Evolutionary conservation across 2,329 filamentous ascomycete species (phyloP), one percentile per base, ranked within the genome.

Genomic region (Peltaster fructicola): DNA sequence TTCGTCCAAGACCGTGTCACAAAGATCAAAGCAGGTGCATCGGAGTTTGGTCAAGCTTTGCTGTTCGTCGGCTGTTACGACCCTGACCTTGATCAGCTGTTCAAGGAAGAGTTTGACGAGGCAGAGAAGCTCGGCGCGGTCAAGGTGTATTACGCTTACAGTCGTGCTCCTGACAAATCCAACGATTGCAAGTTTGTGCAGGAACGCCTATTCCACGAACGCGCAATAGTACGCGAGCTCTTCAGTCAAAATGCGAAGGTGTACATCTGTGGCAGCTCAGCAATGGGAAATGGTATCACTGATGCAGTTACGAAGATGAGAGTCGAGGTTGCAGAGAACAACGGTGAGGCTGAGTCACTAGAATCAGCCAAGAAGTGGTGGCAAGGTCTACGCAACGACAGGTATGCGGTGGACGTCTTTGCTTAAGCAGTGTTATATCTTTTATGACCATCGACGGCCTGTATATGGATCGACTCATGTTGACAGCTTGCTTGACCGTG

Each of bases 221-320:
- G 56, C 0, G 45, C 51, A 11, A 52, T 61, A 6, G 38, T 63
- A 3, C 38, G 53, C 6, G 43, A 51, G 14, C 35, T 67, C 15
- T 66, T 62, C 34, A 48, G 55, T 0, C 33, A 46, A 5, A 62
- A 59, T 0, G 63, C 70, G 1, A 64, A 63, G 39, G 50, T 75
- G 0, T 78, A 67, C 37, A 62, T 77, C 2, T 80, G 74, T 42
- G 74, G 74, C 4, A 67, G 64, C 22, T n/a, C n/a, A n/a, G n/a
- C n/a, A n/a, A n/a, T 28, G 27, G 45, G 13, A 39, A 29, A 44
- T 8, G 47, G 42, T 10, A 51, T 64, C 1, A 60, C 58, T 1
- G 50, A 57, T 21, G 54, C 50, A 4, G 54, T 61, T 1, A 50
- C 52, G 34, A 41, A 48, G 8, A 30, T 30, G 8, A 20, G 20